A percentile compares a stretch with the other conserved stretches of the same genome.
These are phyloP conservation scores for Emmonsiellopsis sp. DNA, from an alignment of 2,329 filamentous ascomycete species.

Conservation along the genomic window DNA sequence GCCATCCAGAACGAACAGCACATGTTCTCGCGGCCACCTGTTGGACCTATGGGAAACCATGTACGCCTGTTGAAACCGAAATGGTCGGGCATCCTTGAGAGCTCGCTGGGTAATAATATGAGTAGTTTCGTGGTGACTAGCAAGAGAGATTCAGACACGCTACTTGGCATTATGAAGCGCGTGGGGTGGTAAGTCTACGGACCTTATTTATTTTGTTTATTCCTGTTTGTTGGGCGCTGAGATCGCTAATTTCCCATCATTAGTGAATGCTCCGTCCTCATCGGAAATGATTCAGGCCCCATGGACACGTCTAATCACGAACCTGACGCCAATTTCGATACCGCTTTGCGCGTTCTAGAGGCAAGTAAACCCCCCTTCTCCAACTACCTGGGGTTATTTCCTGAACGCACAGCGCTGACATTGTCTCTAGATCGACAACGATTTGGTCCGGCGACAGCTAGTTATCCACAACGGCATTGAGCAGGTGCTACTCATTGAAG, in stretches of 20 bases:
- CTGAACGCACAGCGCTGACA: not conserved
- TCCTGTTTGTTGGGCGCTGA: not conserved
- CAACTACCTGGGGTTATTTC: not conserved
- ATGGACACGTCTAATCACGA: constrained; percentile 60
- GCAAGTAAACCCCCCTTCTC: constrained; percentile 23
- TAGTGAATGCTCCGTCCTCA: constrained; percentile 51
- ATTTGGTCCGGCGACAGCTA: constrained; percentile 67
- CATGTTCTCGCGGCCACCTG: constrained; percentile 60
- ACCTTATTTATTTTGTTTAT: not conserved
- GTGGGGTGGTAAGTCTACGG: constrained; percentile 39
- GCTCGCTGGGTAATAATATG: constrained; percentile 58
- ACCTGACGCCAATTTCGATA: constrained; percentile 63
- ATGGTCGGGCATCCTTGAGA: constrained; percentile 79
- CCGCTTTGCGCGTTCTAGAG: constrained; percentile 67
- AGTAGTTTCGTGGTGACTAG: constrained; percentile 74
- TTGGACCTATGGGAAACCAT: constrained; percentile 76
- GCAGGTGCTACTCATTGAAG: constrained; percentile 68
- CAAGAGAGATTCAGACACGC: constrained; percentile 62
- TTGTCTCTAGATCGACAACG: constrained; percentile 58
- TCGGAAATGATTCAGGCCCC: constrained; percentile 45
- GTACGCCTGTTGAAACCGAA: constrained; percentile 67
- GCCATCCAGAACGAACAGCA: constrained; percentile 58
- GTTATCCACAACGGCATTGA: constrained; percentile 79
- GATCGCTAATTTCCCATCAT: constrained; percentile 15
- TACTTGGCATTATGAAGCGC: constrained; percentile 57